phyloP scores from a whole-genome alignment of 257 asterid genomes.

The Catharanthus roseus region DNA sequence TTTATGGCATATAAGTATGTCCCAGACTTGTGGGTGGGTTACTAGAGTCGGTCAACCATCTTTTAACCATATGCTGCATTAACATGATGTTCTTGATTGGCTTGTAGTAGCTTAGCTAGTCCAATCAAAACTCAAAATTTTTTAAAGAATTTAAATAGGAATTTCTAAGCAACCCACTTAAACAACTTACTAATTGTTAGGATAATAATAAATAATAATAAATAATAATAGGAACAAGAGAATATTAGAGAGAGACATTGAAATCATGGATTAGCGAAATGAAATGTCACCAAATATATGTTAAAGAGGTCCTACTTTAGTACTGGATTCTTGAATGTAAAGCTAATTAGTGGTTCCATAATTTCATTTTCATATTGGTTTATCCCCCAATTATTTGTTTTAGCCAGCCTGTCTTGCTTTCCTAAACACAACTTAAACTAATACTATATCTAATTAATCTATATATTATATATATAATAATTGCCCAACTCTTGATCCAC shows the following conservation, averaged over 20 bases:
- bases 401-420: slow-evolving; percentile 16
- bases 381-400: slow-evolving; percentile 2
- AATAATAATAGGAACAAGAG: neutral
- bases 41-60: no score
- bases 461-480: slow-evolving; percentile 3
- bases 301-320: neutral
- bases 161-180: no score
- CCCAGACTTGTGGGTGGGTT: no score
- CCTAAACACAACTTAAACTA: slow-evolving; percentile 8
- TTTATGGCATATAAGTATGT: no score
- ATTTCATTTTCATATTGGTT: slow-evolving; percentile 1
- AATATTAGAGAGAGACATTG: neutral
- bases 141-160: no score
- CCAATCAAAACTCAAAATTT: no score
- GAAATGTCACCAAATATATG: slow-evolving; percentile 1
- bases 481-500: slow-evolving; percentile 12
- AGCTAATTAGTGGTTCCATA: neutral
- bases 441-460: neutral
- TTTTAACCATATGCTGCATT: no score
- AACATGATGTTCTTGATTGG: no score
- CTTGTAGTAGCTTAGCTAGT: no score
- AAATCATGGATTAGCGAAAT: neutral
- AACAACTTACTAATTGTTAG: no score
- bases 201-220: neutral
- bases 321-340: neutral